Evolutionary conservation across 116 monocot species (phyloP), one percentile per base, ranked within the genome.

Genomic region (Cymodocea nodosa): DNA sequence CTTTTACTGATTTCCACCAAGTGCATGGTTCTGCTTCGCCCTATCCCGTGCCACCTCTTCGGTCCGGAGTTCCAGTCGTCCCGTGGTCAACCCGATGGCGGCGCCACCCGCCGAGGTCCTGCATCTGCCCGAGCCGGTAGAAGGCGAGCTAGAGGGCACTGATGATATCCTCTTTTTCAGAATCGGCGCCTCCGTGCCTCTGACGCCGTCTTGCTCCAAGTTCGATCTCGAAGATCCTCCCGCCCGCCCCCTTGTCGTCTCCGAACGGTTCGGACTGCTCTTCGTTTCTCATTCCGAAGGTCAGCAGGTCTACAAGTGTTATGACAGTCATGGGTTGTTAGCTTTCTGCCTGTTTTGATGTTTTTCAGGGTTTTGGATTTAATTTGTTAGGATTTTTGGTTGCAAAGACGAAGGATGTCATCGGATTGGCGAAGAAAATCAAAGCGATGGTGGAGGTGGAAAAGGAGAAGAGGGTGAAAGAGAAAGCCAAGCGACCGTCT

Each of bases 281-380:
- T 90, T 95, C 60, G 50, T 90, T 12, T 85, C 87, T 2, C 85
- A 81, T 56, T 61, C 87, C 23, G 59, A 80, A 73, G 94, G 94
- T 24, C 30, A 39, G 39, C 4, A 60, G 57, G 23, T 53, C 23
- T 48, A 60, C 50, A 71, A 54, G 59, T 73, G 75, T 59, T 65
- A 62, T 69, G 22, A 18, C 4, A 49, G 39, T 0, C 50, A 12
- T 44, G 2, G 23, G 17, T 14, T 24, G 49, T 51, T 44, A 14
- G 19, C 37, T 34, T 6, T 62, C 3, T 44, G 18, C 0, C n/a
- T 18, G 1, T 18, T 40, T 37, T 10, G 4, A 18, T 23, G n/a
- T 53, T 54, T 67, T 23, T 53, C 5, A 1, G 19, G 14, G 51
- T 12, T 44, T 44, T 10, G 44, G 23, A 18, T 50, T 49, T 50